Conservation (phyloP, 2,329 filamentous ascomycete genomes). For the Colletotrichum tropicicola region DNA sequence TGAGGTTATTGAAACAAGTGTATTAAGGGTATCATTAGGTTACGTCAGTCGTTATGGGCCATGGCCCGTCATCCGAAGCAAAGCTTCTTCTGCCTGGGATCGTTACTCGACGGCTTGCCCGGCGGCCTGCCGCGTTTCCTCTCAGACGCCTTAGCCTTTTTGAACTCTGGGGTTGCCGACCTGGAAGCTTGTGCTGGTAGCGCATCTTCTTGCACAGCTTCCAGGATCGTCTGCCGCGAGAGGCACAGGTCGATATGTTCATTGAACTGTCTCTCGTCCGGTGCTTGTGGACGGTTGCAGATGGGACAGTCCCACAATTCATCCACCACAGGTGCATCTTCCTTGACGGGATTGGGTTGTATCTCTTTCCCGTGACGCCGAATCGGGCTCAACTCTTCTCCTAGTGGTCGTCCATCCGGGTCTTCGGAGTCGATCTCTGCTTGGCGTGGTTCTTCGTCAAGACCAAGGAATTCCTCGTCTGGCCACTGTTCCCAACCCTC, state of each 20-base stretch:
- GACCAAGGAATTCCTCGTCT: slow-evolving; percentile 64
- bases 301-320: slow-evolving; percentile 88
- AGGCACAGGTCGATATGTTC: slow-evolving; percentile 93
- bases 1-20: neutral
- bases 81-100: slow-evolving; percentile 61
- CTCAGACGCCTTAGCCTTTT: slow-evolving; percentile 42
- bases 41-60: neutral
- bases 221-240: slow-evolving; percentile 84
- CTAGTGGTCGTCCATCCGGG: slow-evolving; percentile 66
- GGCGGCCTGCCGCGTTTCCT: slow-evolving; percentile 50
- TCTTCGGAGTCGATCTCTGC: slow-evolving; percentile 49
- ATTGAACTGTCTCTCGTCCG: slow-evolving; percentile 84
- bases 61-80: slow-evolving; percentile 53
- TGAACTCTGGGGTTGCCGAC: slow-evolving; percentile 44
- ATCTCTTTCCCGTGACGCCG: slow-evolving; percentile 62
- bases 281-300: slow-evolving; percentile 77
- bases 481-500: slow-evolving; percentile 74
- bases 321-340: slow-evolving; percentile 43
- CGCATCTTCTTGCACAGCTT: slow-evolving; percentile 72
- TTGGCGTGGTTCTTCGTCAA: slow-evolving; percentile 29
- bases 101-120: slow-evolving; percentile 41
- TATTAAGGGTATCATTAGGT: slow-evolving; percentile 18
- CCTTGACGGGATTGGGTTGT: slow-evolving; percentile 52
- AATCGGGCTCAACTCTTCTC: slow-evolving; percentile 48
- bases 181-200: slow-evolving; percentile 31